Conservation (phyloP, 768 basidiomycete genomes). For the Rhizopogon rudus region DNA sequence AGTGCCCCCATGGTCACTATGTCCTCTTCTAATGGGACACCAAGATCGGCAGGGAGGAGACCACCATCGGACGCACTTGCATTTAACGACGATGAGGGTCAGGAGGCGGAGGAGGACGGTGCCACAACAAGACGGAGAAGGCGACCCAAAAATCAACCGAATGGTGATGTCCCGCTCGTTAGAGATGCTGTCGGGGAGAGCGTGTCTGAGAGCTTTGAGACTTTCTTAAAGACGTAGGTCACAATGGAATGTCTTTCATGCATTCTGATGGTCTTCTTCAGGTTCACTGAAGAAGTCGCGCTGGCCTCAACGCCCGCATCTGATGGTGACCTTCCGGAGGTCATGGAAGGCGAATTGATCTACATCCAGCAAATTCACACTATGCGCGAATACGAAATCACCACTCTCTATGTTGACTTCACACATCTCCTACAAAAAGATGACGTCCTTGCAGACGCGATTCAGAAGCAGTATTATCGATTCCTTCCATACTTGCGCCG, state of each 20-base stretch:
- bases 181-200: conserved; percentile 95
- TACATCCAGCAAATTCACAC: conserved; percentile 93
- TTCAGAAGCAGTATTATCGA: conserved; percentile 93
- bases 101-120: conserved; percentile 36
- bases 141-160: conserved; percentile 35
- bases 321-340: conserved; percentile 56
- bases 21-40: conserved; percentile 32
- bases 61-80: conserved; percentile 49
- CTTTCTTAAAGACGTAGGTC: conserved; percentile 85
- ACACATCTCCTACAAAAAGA: conserved; percentile 85
- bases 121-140: conserved; percentile 41
- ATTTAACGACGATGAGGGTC: conserved; percentile 48
- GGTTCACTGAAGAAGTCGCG: conserved; percentile 79
- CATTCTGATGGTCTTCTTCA: conserved; percentile 23
- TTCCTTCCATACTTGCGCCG: conserved; percentile 93
- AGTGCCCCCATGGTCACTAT: conserved; percentile 37
- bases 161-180: conserved; percentile 77
- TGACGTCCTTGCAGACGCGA: conserved; percentile 90
- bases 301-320: conserved; percentile 78
- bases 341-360: conserved; percentile 57
- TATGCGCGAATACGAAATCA: conserved; percentile 92
- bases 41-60: conserved; percentile 29
- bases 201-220: conserved; percentile 87
- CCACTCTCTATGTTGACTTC: conserved; percentile 96
- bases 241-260: neutral